A percentile compares a stretch with the other conserved stretches of the same genome.
phyloP scores from a whole-genome alignment of 2,329 filamentous ascomycete species.

The Alternaria tenuissima region DNA sequence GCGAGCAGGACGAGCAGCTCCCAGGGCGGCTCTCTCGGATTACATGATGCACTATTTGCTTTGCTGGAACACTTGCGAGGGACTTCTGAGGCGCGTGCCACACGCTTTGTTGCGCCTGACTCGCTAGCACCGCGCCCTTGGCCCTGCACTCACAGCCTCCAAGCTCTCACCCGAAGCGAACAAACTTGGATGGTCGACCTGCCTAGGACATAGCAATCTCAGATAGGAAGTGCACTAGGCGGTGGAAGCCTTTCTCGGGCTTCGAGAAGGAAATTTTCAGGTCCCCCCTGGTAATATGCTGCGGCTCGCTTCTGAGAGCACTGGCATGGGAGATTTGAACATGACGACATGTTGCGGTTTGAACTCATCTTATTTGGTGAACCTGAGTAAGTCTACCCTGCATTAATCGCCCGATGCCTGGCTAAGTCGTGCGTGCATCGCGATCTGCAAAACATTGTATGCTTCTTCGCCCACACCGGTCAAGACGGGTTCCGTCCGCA shows the following conservation, averaged over 20 bases:
- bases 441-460: constrained; percentile 21
- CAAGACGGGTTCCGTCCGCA: constrained; percentile 18
- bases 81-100: constrained; percentile 12
- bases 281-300: constrained; percentile 15
- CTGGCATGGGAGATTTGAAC: constrained; percentile 22
- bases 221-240: constrained; percentile 12
- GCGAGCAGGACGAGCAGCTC: constrained; percentile 1
- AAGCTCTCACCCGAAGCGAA: constrained; percentile 11
- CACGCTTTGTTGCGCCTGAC: constrained; percentile 28
- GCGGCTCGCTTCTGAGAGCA: constrained; percentile 15
- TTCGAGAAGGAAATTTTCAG: constrained; percentile 10
- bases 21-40: background rate
- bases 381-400: constrained; percentile 19
- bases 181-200: background rate
- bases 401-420: constrained; percentile 11
- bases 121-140: constrained; percentile 21
- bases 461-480: constrained; percentile 20
- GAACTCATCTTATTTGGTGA: constrained; percentile 24
- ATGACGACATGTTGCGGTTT: constrained; percentile 29
- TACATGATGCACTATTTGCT: constrained; percentile 15
- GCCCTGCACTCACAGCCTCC: constrained; percentile 10
- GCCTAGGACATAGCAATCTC: constrained; percentile 4
- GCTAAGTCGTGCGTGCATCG: constrained; percentile 9
- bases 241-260: constrained; percentile 12
- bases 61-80: constrained; percentile 17